Base-by-base conservation (phyloP, 129 eudicot species). In the Chrysanthemum makinoi region DNA sequence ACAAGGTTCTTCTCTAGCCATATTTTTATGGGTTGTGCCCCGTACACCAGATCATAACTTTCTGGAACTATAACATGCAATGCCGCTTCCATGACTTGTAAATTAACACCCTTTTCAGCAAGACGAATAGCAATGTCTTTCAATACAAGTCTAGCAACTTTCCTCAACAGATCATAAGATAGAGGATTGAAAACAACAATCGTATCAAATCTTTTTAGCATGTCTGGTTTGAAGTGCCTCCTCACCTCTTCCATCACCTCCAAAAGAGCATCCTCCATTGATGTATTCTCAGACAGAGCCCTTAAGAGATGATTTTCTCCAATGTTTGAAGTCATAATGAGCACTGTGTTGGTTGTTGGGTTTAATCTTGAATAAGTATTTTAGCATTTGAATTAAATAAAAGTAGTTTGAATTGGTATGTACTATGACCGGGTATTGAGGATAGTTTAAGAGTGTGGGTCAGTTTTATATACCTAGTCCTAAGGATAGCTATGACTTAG, bases 11-110 rank as follows among this genome's bases (percentile, higher is more conserved):
- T 87, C 74, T 94, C 98, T 73, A 94, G 66, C 98, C 98, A 94
- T 33, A 96, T 87, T 80, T 97, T 90, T 10, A 94, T 90, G 0
- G 97, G 97, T 16, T 97, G 82, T 11, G 99, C 99, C 64, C 99
- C 99, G 77, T 87, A 94, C 0, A 89, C 98, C 16, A 96, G 98
- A 66, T 94, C 98, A 79, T 94, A 94, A 76, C 97, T 94, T 66
- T 94, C 91, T 0, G 68, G 82, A 3, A 94, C 77, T 71, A 90
- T 82, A 17, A 90, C 86, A 72, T 94, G 96, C 5, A 94, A 52
- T 24, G 99, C 99, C 18, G 86, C 84, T 61, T 94, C 97, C 0
- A 96, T 90, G 0, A 89, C 96, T 24, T 93, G 97, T 62, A 94
- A 64, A 6, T 97, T 97, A 62, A 94, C 69, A 13, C 97, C 99